Conservation (phyloP, 225 moss, liverwort and hornwort genomes). For the Rhytidiadelphus loreus region DNA sequence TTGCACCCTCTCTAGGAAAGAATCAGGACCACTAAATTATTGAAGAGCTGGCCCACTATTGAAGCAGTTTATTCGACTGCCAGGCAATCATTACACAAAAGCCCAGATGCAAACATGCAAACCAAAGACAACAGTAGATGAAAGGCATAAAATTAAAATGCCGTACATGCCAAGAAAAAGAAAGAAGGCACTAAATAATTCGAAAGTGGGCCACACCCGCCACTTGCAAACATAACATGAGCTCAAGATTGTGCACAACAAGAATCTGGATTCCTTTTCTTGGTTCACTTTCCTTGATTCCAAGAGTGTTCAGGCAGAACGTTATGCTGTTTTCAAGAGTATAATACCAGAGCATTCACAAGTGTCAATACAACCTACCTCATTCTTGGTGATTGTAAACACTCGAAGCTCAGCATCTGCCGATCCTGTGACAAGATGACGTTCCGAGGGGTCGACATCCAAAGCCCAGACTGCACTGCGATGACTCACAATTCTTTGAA, state of each 20-base stretch:
- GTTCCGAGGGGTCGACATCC: slow-evolving; percentile 68
- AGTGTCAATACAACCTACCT: slow-evolving; percentile 5
- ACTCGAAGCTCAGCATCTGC: slow-evolving; percentile 77
- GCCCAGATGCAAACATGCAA: background rate
- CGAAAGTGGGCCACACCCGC: background rate
- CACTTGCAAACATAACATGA: background rate
- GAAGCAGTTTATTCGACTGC: background rate
- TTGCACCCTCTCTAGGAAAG: background rate
- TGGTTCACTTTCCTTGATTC: background rate
- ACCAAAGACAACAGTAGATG: background rate
- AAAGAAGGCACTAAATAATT: background rate
- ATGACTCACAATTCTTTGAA: slow-evolving; percentile 84
- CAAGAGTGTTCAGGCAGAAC: background rate
- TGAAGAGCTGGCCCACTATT: background rate
- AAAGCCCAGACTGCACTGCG: slow-evolving; percentile 92
- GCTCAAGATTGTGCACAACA: background rate
- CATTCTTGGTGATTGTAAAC: slow-evolving; percentile 28
- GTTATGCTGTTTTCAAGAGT: background rate
- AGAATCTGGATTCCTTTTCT: background rate
- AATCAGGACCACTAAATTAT: background rate
- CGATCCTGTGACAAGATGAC: slow-evolving; percentile 82
- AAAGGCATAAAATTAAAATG: background rate
- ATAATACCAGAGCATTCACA: background rate
- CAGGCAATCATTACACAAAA: background rate
- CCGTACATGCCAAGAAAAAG: background rate